Conservation (phyloP, 2,329 filamentous ascomycete genomes). For the Onygena corvina region DNA sequence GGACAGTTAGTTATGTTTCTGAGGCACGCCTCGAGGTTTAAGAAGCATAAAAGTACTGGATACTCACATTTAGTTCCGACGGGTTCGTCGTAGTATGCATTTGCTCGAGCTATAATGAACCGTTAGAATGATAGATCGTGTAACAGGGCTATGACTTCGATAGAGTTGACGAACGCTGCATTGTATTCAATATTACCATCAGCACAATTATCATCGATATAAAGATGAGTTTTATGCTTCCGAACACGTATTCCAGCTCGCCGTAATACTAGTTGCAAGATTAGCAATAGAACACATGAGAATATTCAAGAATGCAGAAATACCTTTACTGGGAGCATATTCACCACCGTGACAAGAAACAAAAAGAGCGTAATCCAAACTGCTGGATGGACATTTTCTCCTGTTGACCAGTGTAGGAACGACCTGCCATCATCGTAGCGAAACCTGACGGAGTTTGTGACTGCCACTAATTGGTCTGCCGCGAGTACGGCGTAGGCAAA, state of each 20-base stretch:
- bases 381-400: conserved; percentile 24
- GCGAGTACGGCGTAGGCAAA: conserved; percentile 25
- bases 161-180: conserved; percentile 24
- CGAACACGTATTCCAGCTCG: conserved; percentile 28
- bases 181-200: conserved; percentile 33
- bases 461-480: conserved; percentile 30
- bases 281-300: not conserved
- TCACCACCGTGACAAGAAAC: conserved; percentile 24
- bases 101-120: conserved; percentile 22
- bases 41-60: not conserved
- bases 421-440: conserved; percentile 25
- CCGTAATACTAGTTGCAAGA: conserved; percentile 25
- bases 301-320: not conserved
- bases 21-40: not conserved
- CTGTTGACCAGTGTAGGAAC: conserved; percentile 23
- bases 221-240: conserved; percentile 28
- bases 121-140: not conserved
- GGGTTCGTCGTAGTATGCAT: conserved; percentile 29
- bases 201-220: conserved; percentile 33
- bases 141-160: not conserved
- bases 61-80: conserved; percentile 28
- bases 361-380: conserved; percentile 30
- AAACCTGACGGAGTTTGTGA: conserved; percentile 34
- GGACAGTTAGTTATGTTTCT: not conserved
- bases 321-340: conserved; percentile 27